Conservation (phyloP, 169 alveolate genomes). For the Eimeria falciformis region DNA sequence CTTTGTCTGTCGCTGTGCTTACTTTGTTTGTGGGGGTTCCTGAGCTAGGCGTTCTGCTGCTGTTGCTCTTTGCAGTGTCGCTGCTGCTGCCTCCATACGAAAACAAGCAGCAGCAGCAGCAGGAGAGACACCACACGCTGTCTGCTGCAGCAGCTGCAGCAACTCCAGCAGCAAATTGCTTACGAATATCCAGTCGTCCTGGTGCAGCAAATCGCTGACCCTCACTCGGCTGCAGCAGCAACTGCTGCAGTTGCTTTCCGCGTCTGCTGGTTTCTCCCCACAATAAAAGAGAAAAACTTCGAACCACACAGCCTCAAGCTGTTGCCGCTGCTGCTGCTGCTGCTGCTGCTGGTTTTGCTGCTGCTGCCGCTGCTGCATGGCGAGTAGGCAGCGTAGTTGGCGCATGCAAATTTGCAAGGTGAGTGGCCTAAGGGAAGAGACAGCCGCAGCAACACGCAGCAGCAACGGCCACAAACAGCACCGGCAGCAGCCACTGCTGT, state of each 20-base stretch:
- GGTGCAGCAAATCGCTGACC: slow-evolving; percentile 49
- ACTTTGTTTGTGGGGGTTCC: slow-evolving; percentile 50
- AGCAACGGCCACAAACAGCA: slow-evolving; percentile 57
- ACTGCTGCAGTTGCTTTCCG: slow-evolving; percentile 22
- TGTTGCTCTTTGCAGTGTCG: slow-evolving; percentile 4
- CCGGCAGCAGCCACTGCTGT: slow-evolving; percentile 13
- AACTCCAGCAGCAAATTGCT: slow-evolving; percentile 62
- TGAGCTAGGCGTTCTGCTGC: slow-evolving; percentile 16
- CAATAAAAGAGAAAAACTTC: not conserved
- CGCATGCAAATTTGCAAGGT: slow-evolving; percentile 22
- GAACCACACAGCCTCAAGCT: slow-evolving; percentile 9
- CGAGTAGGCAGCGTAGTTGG: slow-evolving; percentile 35
- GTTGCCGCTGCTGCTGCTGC: slow-evolving; percentile 14
- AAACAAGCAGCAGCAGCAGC: not conserved
- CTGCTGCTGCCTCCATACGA: slow-evolving; percentile 17
- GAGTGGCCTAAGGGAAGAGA: slow-evolving; percentile 43
- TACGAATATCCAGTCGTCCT: slow-evolving; percentile 63
- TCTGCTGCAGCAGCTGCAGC: slow-evolving; percentile 61
- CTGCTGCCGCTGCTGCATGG: slow-evolving; percentile 26
- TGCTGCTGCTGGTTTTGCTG: not conserved
- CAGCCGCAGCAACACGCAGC: slow-evolving; percentile 49
- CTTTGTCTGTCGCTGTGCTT: not conserved
- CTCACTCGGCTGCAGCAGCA: slow-evolving; percentile 25
- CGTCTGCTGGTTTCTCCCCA: not conserved
- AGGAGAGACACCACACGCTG: slow-evolving; percentile 12